phyloP scores from a whole-genome alignment of 768 basidiomycete genomes.

The Macrolepiota dolichaula region DNA sequence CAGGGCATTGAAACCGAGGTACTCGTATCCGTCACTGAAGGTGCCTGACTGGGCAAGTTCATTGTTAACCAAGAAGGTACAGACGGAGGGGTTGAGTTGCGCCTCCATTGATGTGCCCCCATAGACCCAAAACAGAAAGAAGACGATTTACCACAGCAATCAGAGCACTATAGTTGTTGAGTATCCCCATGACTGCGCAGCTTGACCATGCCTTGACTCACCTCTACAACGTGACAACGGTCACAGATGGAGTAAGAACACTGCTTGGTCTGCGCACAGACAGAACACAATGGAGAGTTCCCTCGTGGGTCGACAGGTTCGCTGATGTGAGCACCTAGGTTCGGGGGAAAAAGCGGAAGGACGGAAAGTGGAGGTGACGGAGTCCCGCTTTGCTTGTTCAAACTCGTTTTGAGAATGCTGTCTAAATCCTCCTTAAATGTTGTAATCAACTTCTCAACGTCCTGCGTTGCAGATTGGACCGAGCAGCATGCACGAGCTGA shows the following conservation, averaged over 20 bases:
- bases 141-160: constrained; percentile 4
- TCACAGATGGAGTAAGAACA: constrained; percentile 33
- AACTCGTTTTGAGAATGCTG: constrained; percentile 3
- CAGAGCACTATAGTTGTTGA: not conserved
- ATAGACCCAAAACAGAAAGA: constrained; percentile 6
- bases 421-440: constrained; percentile 18
- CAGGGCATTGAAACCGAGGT: constrained; percentile 4
- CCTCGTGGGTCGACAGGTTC: constrained; percentile 1
- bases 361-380: constrained; percentile 8
- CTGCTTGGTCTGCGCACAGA: constrained; percentile 28
- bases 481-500: constrained; percentile 15
- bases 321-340: constrained; percentile 12
- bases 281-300: constrained; percentile 23
- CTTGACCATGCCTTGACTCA: constrained; percentile 20
- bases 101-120: constrained; percentile 4
- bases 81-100: not conserved
- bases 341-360: not conserved
- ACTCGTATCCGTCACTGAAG: not conserved
- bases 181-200: not conserved
- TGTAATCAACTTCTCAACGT: constrained; percentile 19
- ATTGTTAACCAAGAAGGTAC: not conserved
- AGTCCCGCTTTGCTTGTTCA: not conserved
- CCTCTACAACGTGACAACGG: constrained; percentile 33
- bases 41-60: not conserved
- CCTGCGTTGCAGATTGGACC: constrained; percentile 19